Percentiles rank a stretch among this genome's conserved stretches.
Evolutionary conservation across 2,329 filamentous ascomycete genomes (phyloP).

Genomic region (Xylaria sp.): DNA sequence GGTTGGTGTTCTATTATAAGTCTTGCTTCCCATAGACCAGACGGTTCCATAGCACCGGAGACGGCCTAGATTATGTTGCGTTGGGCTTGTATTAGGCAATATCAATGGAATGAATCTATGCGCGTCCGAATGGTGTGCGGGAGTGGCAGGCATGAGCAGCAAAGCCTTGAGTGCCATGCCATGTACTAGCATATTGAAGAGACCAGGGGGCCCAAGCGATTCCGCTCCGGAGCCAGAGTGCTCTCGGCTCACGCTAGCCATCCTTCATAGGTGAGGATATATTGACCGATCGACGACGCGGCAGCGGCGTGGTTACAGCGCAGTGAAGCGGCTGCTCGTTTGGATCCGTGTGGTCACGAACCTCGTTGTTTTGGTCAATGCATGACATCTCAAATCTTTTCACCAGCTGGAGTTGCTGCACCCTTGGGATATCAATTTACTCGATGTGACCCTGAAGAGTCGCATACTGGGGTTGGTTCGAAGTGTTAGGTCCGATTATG

Average conservation of each 20-base stretch:
- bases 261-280: conserved; percentile 9
- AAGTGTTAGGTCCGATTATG: neutral
- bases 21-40: conserved; percentile 25
- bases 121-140: conserved; percentile 18
- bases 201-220: conserved; percentile 14
- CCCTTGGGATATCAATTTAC: neutral
- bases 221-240: conserved; percentile 24
- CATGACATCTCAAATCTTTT: too few relatives aligned
- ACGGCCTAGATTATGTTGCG: conserved; percentile 27
- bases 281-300: conserved; percentile 14
- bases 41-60: conserved; percentile 29
- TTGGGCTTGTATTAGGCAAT: conserved; percentile 25
- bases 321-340: conserved; percentile 6
- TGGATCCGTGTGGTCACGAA: neutral
- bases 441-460: neutral
- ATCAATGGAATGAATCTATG: conserved; percentile 16
- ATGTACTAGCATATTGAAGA: conserved; percentile 6
- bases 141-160: conserved; percentile 2
- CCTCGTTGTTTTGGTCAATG: neutral
- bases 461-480: too few relatives aligned
- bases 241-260: conserved; percentile 16
- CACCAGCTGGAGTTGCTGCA: neutral
- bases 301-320: conserved; percentile 16
- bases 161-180: conserved; percentile 13
- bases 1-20: conserved; percentile 19